Evolutionary conservation across 495 filamentous ascomycete species (phyloP), one percentile per base, ranked within the genome.

Genomic region (Symbiotaphrina buchneri): DNA sequence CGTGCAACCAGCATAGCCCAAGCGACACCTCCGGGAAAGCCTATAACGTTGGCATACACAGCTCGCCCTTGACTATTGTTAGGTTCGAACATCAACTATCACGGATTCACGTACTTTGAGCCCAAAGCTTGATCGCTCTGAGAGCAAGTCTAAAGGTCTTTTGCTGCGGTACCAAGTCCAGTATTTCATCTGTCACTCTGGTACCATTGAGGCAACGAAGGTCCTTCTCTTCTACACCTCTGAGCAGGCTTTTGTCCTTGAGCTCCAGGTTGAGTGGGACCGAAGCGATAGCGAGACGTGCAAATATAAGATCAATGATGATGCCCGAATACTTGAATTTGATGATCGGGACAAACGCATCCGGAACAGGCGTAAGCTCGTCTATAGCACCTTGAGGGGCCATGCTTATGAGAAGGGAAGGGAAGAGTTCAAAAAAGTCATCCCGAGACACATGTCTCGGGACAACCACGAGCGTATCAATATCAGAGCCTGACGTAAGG

Each of bases 1-100:
- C 87, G 61, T 15, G 87, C 87, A 13, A 95, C 83, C 41, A 95
- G 58, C 74, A 97, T 92, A 18, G 85, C 87, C 80, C 84, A 97
- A 13, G 87, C 87, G 29, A 97, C 82, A 53, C 87, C 87, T 35
- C 87, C 87, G 6, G 87, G 90, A 40, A 83, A 97, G 10, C 87
- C 87, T 34, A 92, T 80, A 37, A 97, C 77, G 42, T 93, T 92
- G 31, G 81, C 76, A 47, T 94, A 94, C 11, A 95, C 78, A 7
- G 79, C 87, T 33, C 83, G 74, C 10, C 57, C 67, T 73, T 28
- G 34, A 33, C 10, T 17, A 16, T 6, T 25, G 34, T 38, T 32
- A 41, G 35, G 21, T 14, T 19, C 30, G 14, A 21, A 28, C 37
- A 13, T 13, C 13, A 28, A 16, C 17, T 18, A 25, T n/a, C 21